phyloP scores from a whole-genome alignment of 768 basidiomycete genomes.

The Termitomyces sp. region DNA sequence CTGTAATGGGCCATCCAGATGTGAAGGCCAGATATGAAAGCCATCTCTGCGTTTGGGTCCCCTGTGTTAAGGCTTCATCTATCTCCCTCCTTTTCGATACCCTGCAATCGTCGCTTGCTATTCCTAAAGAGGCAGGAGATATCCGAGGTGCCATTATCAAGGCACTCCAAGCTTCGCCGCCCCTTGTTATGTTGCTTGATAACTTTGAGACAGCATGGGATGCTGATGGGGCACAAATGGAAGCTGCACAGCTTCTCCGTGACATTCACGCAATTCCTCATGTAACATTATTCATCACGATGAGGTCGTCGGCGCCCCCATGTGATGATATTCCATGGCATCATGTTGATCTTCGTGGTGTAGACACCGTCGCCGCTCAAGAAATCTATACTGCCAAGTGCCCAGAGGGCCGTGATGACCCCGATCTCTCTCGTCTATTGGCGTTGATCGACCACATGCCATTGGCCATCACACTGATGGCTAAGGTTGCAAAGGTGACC shows the following conservation, averaged over 20 bases:
- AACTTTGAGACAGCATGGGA: slow-evolving; percentile 1
- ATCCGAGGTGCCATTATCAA: slow-evolving; percentile 20
- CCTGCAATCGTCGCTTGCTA: slow-evolving; percentile 19
- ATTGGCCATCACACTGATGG: slow-evolving; percentile 33
- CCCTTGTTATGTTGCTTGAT: not conserved
- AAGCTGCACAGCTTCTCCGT: not conserved
- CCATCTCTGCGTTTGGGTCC: slow-evolving; percentile 28
- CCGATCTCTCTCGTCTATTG: slow-evolving; percentile 24
- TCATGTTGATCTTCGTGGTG: slow-evolving; percentile 10
- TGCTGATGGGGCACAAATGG: not conserved
- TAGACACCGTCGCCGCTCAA: slow-evolving; percentile 21
- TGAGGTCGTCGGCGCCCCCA: slow-evolving; percentile 22
- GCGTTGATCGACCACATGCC: slow-evolving; percentile 28
- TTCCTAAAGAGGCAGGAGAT: slow-evolving; percentile 18
- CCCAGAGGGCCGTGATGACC: slow-evolving; percentile 17
- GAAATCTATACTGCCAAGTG: slow-evolving; percentile 22
- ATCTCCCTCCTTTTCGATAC: slow-evolving; percentile 23
- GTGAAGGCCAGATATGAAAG: slow-evolving; percentile 22
- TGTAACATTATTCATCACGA: slow-evolving; percentile 2
- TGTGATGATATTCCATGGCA: slow-evolving; percentile 27
- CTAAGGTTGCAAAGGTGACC: slow-evolving; percentile 16
- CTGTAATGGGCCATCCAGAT: slow-evolving; percentile 26
- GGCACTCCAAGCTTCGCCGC: slow-evolving; percentile 15
- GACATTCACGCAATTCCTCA: not conserved
- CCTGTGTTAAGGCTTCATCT: slow-evolving; percentile 31